phyloP scores from a whole-genome alignment of 2,329 filamentous ascomycete species.

The Fusarium haematococcum region DNA sequence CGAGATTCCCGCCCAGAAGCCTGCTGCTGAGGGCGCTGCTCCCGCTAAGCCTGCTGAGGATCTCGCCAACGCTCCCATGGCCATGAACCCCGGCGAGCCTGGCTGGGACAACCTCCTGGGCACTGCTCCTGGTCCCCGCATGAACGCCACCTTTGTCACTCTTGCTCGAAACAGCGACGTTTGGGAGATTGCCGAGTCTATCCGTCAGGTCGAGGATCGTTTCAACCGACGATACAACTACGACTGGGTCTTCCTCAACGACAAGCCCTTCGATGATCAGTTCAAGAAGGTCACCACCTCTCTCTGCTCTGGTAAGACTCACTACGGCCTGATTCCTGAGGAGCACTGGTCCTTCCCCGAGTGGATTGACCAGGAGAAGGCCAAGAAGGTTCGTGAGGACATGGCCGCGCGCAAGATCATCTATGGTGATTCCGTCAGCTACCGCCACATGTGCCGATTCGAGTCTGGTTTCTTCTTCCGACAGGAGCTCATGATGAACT shows the following conservation, averaged over 20 bases:
- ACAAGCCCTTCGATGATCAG: constrained; percentile 89
- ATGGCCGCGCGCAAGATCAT: constrained; percentile 97
- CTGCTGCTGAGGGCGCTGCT: constrained; percentile 27
- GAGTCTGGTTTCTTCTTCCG: constrained; percentile 99
- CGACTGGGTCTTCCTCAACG: constrained; percentile 99
- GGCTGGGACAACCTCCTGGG: constrained; percentile 65
- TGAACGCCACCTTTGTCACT: constrained; percentile 98
- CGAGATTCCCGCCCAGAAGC: constrained; percentile 33
- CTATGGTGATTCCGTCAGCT: constrained; percentile 96
- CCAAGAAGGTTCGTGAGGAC: constrained; percentile 88
- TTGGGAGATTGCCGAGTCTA: constrained; percentile 97
- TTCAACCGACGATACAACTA: constrained; percentile 98
- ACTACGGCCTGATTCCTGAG: constrained; percentile 88
- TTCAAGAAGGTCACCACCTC: constrained; percentile 94
- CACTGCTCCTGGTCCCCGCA: constrained; percentile 75
- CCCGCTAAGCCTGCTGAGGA: constrained; percentile 11
- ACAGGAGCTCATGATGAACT: constrained; percentile 91
- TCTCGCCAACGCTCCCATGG: constrained; percentile 49
- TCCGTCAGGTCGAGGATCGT: constrained; percentile 95
- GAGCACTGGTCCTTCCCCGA: constrained; percentile 98
- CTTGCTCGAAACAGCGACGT: constrained; percentile 92
- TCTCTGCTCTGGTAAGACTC: constrained; percentile 91
- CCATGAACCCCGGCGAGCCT: constrained; percentile 63
- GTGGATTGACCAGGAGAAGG: constrained; percentile 96
- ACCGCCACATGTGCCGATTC: constrained; percentile 99